Percentiles rank a stretch among this genome's conserved stretches.
Conservation (phyloP, 257 asterid species). For the Linaria vulgaris region DNA sequence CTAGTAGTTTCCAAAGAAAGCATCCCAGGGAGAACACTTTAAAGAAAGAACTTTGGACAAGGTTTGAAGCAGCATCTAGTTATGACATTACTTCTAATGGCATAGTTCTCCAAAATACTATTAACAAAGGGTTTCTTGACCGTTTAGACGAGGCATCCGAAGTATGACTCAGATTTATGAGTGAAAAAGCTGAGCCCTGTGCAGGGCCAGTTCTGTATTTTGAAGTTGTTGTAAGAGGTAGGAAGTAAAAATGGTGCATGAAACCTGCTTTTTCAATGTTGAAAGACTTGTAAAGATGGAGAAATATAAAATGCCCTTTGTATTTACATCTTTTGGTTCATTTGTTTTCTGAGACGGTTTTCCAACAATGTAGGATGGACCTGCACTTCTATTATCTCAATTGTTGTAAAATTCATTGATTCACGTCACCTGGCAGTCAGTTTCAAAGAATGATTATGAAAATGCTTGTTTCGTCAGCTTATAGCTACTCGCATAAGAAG, state of each 20-base stretch:
- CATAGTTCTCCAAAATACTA: slow-evolving; percentile 28
- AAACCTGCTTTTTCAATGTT: too few species aligned
- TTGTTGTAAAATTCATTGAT: too few species aligned
- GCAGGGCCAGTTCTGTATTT: neutral
- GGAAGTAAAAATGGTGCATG: neutral
- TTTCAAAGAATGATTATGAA: too few species aligned
- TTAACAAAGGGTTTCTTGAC: slow-evolving; percentile 70
- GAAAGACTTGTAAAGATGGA: too few species aligned
- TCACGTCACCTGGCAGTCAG: too few species aligned
- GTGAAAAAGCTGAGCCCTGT: slow-evolving; percentile 19
- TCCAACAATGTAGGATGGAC: too few species aligned
- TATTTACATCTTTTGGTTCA: neutral
- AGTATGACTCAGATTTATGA: too few species aligned
- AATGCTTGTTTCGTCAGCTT: too few species aligned
- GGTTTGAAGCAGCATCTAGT: slow-evolving; percentile 80
- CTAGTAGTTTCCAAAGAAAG: slow-evolving; percentile 48
- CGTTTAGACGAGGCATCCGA: slow-evolving; percentile 65
- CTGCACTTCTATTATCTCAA: too few species aligned
- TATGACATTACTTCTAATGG: slow-evolving; percentile 36
- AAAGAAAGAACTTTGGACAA: slow-evolving; percentile 86
- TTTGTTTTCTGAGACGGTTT: too few species aligned
- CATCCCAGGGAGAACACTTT: slow-evolving; percentile 97
- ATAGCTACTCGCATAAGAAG: too few species aligned
- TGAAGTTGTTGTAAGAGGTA: slow-evolving; percentile 15
- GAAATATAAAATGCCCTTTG: too few species aligned